Evolutionary conservation across 1,139 yeast genomes (phyloP), one percentile per base, ranked within the genome.

Genomic region (Lodderomyces theae): DNA sequence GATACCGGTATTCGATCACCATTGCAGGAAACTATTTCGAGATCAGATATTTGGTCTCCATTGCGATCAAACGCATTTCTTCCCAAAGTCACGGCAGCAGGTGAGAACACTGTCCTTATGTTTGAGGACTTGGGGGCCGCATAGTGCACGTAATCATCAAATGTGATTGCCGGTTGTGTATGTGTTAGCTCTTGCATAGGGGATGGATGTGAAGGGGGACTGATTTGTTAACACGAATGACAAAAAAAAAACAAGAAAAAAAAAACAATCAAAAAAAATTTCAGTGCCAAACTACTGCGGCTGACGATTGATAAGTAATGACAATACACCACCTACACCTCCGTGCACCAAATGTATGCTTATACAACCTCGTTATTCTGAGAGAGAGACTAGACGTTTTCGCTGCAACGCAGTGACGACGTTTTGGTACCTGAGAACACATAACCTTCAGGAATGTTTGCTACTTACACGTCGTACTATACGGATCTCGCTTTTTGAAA

Each of bases 41-140:
- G 80, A 60, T 85, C 94, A 0, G 88, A 74, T 8, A 84, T 61
- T 10, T 80, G 65, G 34, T 73, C 74, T 0, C 86, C 85, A 58
- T 73, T 80, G 37, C 86, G 66, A 50, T 82, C 87, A 53, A 82
- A 74, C 0, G 89, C 86, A 56, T 79, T 82, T 50, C 87, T 72
- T 2, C 92, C 92, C 34, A 85, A 61, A 0, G 90, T 84, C 41
- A 84, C 80, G 0, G 94, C 90, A 42, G 82, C 79, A 0, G 87
- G 80, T 1, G 90, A 88, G 48, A 83, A 81, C 0, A 82, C 82
- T 0, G 88, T 78, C 39, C 81, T 68, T 32, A 81, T 79, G 2
- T 85, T 78, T 43, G 79, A 80, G 6, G 80, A 66, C 28, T 79
- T 78, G 1, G 90, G 90, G 0, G 89, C 86, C 22, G 83, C 80